phyloP scores from a whole-genome alignment of 805 yeast species.

The Brettanomyces naardenensis region DNA sequence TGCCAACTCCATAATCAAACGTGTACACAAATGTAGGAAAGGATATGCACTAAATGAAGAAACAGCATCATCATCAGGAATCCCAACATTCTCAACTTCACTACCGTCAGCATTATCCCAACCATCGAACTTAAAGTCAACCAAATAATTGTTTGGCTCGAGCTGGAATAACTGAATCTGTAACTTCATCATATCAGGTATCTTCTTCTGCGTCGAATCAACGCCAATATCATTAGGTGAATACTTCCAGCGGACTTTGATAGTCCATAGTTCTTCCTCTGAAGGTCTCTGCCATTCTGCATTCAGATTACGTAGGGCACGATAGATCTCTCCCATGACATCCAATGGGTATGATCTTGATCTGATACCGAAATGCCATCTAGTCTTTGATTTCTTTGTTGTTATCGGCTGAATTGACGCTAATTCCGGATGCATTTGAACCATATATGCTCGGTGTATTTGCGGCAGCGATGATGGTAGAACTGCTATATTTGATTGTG shows the following conservation, averaged over 20 bases:
- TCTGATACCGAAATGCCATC: constrained; percentile 98
- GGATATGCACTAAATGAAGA: constrained; percentile 95
- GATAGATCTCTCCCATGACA: constrained; percentile 96
- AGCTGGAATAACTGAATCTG: constrained; percentile 92
- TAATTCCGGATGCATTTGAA: constrained; percentile 28
- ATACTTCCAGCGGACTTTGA: constrained; percentile 89
- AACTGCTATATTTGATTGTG: constrained; percentile 81
- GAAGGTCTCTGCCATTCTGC: constrained; percentile 97
- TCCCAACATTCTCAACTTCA: constrained; percentile 8
- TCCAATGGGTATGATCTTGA: constrained; percentile 94
- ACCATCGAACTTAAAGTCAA: constrained; percentile 96
- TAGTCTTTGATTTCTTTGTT: constrained; percentile 80
- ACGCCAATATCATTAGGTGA: constrained; percentile 24
- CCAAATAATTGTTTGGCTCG: constrained; percentile 92
- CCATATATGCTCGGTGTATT: constrained; percentile 90
- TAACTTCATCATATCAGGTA: constrained; percentile 89
- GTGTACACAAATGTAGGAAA: constrained; percentile 84
- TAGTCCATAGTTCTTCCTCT: constrained; percentile 94
- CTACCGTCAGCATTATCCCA: constrained; percentile 45
- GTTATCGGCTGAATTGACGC: constrained; percentile 37
- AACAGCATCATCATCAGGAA: constrained; percentile 55
- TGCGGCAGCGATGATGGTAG: constrained; percentile 92
- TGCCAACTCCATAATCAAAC: constrained; percentile 92
- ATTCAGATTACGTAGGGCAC: constrained; percentile 87
- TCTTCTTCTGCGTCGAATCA: constrained; percentile 17